phyloP scores from a whole-genome alignment of 495 filamentous ascomycete genomes.

The Neurospora sp. region DNA sequence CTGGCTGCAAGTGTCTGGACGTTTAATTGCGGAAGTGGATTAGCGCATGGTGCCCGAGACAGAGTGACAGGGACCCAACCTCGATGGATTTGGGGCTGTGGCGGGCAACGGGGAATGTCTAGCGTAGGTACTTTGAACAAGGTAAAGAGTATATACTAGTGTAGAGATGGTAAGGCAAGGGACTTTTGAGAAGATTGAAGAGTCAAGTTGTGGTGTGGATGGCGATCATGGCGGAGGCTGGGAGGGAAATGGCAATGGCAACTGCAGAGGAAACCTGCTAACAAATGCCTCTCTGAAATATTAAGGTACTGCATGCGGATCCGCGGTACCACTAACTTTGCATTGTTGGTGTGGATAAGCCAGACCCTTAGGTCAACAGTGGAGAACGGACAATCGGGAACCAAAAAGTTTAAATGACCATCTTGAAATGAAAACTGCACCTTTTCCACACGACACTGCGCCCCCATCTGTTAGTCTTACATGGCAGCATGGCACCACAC shows the following conservation, averaged over 20 bases:
- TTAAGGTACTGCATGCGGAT: background rate
- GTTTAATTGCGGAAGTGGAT: background rate
- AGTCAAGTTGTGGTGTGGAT: background rate
- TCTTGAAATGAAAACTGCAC: background rate
- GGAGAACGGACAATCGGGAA: background rate
- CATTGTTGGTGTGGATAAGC: background rate
- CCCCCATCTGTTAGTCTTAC: background rate
- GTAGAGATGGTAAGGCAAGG: background rate
- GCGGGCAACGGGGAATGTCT: background rate
- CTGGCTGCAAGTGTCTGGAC: background rate
- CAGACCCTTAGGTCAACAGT: background rate
- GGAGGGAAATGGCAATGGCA: background rate
- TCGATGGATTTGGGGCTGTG: background rate
- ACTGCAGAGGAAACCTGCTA: background rate
- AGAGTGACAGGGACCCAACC: background rate
- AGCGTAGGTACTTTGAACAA: background rate
- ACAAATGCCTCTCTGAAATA: background rate
- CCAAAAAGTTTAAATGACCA: background rate
- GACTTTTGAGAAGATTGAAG: too few relatives aligned
- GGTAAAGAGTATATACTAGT: background rate
- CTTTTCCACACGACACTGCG: background rate
- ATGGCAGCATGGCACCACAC: background rate
- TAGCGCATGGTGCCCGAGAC: background rate
- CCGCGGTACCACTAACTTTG: background rate
- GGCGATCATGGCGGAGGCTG: background rate